Base-by-base conservation (phyloP, 176 grass and related monocot species). In the Avena insularis region DNA sequence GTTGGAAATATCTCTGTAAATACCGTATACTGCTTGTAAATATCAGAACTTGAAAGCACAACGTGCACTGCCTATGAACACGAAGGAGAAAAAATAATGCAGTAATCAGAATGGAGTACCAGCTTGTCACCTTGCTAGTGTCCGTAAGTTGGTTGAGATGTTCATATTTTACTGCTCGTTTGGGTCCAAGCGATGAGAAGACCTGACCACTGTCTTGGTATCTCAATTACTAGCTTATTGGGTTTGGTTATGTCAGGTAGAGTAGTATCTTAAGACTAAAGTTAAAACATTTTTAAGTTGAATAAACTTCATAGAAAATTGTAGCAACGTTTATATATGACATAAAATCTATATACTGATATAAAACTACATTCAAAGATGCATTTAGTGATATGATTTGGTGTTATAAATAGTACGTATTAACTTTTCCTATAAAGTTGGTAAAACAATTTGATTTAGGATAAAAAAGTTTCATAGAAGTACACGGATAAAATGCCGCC, bases 11-110 rank as follows among this genome's bases (percentile, higher is more conserved):
- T 38, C 45, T 25, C 1, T 61, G 59, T 80, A 84, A 85, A 74
- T 84, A 53, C 20, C 4, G 43, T 23, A 14, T 17, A 33, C 82
- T 68, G 58, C 27, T 1, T 85, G 82, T 82, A 85, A 90, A 86
- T 87, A 36, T 78, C 54, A 4, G n/a, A 78, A 83, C 79, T 40
- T 29, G 29, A 20, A 77, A 55, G 53, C 27, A 46, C 43, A 31
- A 14, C 0, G 12, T 17, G 38, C 36, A 20, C 12, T 77, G 50
- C 6, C 66, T 55, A 31, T 23, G 45, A 48, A 33, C 20, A 16
- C 20, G 12, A 21, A 31, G 53, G 49, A 8, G 10, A 33, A 19
- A 19, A 9, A 48, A 9, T 48, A 48, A 55, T 9, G n/a, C 14
- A 35, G 33, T 11, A 29, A 9, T 57, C 6, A 65, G 13, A 45